Evolutionary conservation across 495 filamentous ascomycete genomes (phyloP).

Genomic region (Bathelium albidoporum): DNA sequence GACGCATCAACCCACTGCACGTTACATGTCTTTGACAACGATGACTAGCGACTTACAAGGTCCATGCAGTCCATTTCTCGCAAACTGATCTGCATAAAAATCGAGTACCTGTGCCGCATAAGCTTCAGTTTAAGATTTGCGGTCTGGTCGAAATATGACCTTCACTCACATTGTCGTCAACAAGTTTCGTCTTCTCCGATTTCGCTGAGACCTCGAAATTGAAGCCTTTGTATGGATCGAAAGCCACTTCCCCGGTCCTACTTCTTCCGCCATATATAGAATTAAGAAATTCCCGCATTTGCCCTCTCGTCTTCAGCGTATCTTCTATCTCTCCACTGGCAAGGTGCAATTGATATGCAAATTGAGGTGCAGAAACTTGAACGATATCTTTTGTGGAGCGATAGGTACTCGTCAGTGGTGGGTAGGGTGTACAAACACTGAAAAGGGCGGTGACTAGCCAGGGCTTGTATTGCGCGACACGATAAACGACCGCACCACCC

Average conservation of each 20-base stretch:
- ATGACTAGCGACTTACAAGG: constrained; percentile 43
- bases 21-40: neutral
- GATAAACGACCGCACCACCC: constrained; percentile 49
- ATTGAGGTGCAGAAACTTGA: constrained; percentile 50
- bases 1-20: neutral
- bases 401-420: constrained; percentile 39
- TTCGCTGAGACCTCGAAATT: constrained; percentile 42
- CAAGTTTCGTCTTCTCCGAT: constrained; percentile 40
- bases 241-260: constrained; percentile 41
- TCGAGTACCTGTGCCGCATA: constrained; percentile 49
- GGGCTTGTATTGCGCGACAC: constrained; percentile 61
- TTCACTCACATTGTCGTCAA: constrained; percentile 48
- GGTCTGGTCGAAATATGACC: neutral
- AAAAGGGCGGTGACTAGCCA: constrained; percentile 62
- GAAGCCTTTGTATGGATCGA: constrained; percentile 48
- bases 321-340: constrained; percentile 50
- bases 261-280: constrained; percentile 56
- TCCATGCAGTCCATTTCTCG: constrained; percentile 60
- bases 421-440: constrained; percentile 67
- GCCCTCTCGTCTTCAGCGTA: constrained; percentile 41
- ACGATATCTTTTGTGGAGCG: constrained; percentile 46
- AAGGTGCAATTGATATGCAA: constrained; percentile 75
- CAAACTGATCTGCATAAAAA: constrained; percentile 62
- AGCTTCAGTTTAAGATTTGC: neutral
- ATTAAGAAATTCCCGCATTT: constrained; percentile 57